Base-by-base conservation (phyloP, 108 stramenopile species). In the Parietichytrium sp. region DNA sequence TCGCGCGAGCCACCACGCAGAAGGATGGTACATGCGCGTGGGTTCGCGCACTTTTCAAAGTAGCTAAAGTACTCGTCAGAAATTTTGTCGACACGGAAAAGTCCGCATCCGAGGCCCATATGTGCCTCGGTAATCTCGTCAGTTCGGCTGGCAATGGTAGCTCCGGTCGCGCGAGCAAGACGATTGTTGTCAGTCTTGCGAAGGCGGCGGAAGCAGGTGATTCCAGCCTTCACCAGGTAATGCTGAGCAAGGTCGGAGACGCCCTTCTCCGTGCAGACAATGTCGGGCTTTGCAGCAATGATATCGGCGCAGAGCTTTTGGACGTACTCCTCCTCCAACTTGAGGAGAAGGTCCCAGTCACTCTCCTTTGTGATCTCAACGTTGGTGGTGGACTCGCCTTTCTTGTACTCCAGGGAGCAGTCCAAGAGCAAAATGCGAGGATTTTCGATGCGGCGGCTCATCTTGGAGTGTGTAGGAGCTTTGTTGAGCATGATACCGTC, bases 111-210 rank as follows among this genome's bases (percentile, higher is more conserved):
- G 29, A 93, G 97, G 13, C 99, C 99, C 84, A 99, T 96, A 84
- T 99, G 97, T 29, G 88, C 85, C 83, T 99, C 99, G 53, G 93
- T 91, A 80, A 99, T 96, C 86, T 99, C 99, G 82, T 99, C 99
- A 20, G 99, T 95, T 7, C 99, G 92, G 80, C 87, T 90, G 4
- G 97, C 97, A 87, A 99, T 96, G 36, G 98, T 98, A 10, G 99
- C 99, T 47, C 99, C 98, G 3, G 91, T 91, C 1, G 98, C 98
- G 27, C 94, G 88, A n/a, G 99, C 98, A 36, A 98, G 85, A 54
- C 99, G 96, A 86, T 99, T 98, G 93, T 99, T 98, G 89, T 99
- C 99, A 23, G 96, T 98, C 90, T 99, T 99, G 31, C 99, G 93
- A 80, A 99, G 83, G 42, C 99, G 88, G 30, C 99, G 92, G 87